Base-by-base conservation (phyloP, 1,284 basidiomycete species). In the Phellopilus nigrolimitatus region DNA sequence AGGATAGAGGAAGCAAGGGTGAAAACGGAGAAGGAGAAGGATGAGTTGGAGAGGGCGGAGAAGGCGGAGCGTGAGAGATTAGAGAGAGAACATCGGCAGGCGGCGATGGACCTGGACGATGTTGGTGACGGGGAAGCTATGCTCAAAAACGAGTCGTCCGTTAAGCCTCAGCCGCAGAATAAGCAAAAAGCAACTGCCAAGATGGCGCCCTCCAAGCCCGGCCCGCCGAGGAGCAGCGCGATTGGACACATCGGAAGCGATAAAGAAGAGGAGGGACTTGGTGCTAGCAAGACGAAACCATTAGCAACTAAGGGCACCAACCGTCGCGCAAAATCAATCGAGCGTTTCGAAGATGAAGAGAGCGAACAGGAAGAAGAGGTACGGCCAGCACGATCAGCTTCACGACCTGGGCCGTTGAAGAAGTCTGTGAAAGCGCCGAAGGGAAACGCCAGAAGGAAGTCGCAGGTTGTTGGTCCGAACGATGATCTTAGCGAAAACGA, bases 1-100 rank as follows among this genome's bases (percentile, higher is more conserved):
- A 53, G 48, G 8, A 43, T 31, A 9, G 36, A 47, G 15, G 56
- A 19, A 13, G 47, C 58, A 45, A n/a, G n/a, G n/a, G n/a, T n/a
- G 17, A 47, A 47, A 31, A 49, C 54, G 53, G 53, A 51, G 44
- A 52, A 60, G 34, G 41, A 56, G 38, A 41, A 63, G 47, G 37
- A 55, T 55, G 47, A 56, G 54, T 57, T 37, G 22, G 47, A 47
- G 19, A 53, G 51, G 31, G 46, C 49, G 40, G 37, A 47, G 4
- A 44, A 22, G 24, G 30, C 17, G 17, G 37, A 40, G 34, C 12
- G 54, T 28, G 8, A 28, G 27, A 52, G 42, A 43, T 43, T 22
- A 44, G 43, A 54, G 22, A 42, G 28, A 15, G 55, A 37, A 19
- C n/a, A n/a, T n/a, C n/a, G n/a, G n/a, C n/a, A n/a, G n/a, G n/a